Base-by-base conservation (phyloP, 306 rosid genomes). In the Sesbania bispinosa region DNA sequence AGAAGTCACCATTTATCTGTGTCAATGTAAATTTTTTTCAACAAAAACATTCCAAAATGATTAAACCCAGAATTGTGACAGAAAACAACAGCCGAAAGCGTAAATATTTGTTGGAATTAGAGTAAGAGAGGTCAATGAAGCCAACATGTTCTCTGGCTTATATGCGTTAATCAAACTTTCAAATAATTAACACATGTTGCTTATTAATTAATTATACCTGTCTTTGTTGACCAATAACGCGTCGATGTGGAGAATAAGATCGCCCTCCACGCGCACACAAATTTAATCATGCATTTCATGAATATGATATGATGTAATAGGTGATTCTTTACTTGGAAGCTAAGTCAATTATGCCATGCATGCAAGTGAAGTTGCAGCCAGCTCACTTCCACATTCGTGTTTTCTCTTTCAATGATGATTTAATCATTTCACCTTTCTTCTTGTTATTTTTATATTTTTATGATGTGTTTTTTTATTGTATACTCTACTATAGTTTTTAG, bases 141-240 rank as follows among this genome's bases (percentile, higher is more conserved):
- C 26, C 32, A 36, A 69, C 63, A 69, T 52, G 52, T 69, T 69
- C 27, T 52, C 27, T 69, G 75, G 41, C 39, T 38, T 53, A n/a
- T 53, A 3, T 53, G 27, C 26, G 27, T 14, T 53, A 38, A 53
- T 69, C 53, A 53, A 69, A n/a, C n/a, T n/a, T n/a, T 69, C 53
- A 53, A 69, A 53, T 11, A 4, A 29, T n/a, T n/a, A n/a, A n/a
- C n/a, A n/a, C n/a, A n/a, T n/a, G 7, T 47, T 48, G 35, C 47
- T 19, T 1, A 38, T 11, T 43, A n/a, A n/a, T n/a, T n/a, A n/a
- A n/a, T n/a, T n/a, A n/a, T 11, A 7, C 60, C 6, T 19, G 10
- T 30, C 8, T 59, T 72, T 58, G 1, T 60, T 59, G 45, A 45
- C 68, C 10, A 35, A 68, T 67, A 42, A 57, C 67, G 67, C 76